Evolutionary conservation across 2,329 filamentous ascomycete species (phyloP), one percentile per base, ranked within the genome.

Genomic region (Pestalotiopsis sp.): DNA sequence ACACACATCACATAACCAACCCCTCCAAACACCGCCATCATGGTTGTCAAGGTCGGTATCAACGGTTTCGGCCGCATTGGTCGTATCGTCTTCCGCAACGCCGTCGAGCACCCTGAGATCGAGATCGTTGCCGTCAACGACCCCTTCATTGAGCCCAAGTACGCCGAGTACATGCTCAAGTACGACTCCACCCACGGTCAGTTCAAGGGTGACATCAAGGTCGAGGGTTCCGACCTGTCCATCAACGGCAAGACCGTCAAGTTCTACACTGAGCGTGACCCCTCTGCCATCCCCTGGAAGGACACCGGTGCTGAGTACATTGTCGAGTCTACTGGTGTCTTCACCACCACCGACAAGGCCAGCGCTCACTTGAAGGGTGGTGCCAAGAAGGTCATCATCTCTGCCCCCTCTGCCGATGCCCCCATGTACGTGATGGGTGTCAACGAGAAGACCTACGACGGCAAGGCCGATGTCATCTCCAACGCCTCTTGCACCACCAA

Each of bases 401-500:
- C 93, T 76, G 93, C 93, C 80, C 93, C 93, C 79, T 97, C 93
- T 72, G 92, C 93, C 76, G 96, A 99, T 87, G 96, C 96, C 80
- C 95, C 95, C 83, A 99, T 99, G 96, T 99, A 97, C 91, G 96
- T 99, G 82, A 97, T 98, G 91, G 96, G 96, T 83, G 96, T 99
- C 88, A 99, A 98, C 90, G 89, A 98, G 86, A 90, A 95, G 84
- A 89, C 85, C 79, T 98, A 98, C 92, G 95, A 93, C 84, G 91
- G 92, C 82, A 93, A 93, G 83, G 90, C 96, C 84, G 87, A 94
- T 79, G 92, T 99, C 83, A 93, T 98, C 87, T 98, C 96, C 87
- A 99, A 99, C 89, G 96, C 96, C 79, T 98, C 96, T 78, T 98
- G 96, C 94, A 99, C 96, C 84, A 98, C 96, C 90, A 99, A 99